These are phyloP conservation scores for Bothriochloa decipiens DNA, from an alignment of 176 grass and related monocot genomes.

Conservation along the genomic window DNA sequence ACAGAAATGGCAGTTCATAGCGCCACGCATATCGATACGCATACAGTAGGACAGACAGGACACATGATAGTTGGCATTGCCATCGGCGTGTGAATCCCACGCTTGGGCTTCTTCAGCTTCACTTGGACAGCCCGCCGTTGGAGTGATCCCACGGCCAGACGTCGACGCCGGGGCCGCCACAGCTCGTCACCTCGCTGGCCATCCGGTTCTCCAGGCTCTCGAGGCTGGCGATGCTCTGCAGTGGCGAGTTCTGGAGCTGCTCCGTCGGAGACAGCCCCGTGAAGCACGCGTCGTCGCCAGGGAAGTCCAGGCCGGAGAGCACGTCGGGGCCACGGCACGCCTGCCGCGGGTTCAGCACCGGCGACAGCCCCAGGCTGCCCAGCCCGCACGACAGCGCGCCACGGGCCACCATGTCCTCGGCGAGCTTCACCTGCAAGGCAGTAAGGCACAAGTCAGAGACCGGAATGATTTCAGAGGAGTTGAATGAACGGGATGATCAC, in stretches of 20 bases:
- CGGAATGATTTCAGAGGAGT: background rate
- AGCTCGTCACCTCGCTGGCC: constrained; percentile 46
- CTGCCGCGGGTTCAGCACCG: constrained; percentile 56
- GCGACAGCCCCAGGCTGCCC: constrained; percentile 40
- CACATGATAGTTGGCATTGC: background rate
- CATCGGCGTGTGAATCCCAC: background rate
- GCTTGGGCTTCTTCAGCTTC: background rate
- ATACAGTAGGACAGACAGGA: background rate
- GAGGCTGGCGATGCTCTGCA: constrained; percentile 59
- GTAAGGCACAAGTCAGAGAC: background rate
- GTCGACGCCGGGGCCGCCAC: constrained; percentile 41
- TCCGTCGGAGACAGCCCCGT: constrained; percentile 58
- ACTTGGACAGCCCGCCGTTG: constrained; percentile 61
- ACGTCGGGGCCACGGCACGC: constrained; percentile 52
- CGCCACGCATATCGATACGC: background rate
- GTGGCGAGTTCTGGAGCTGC: constrained; percentile 65
- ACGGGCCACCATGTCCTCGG: constrained; percentile 84
- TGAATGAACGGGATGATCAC: background rate
- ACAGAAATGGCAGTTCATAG: constrained; percentile 24
- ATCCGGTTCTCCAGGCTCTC: constrained; percentile 61
- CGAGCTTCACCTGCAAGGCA: constrained; percentile 78
- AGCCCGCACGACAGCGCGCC: constrained; percentile 70
- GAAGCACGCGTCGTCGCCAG: constrained; percentile 59
- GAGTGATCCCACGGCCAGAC: constrained; percentile 57
- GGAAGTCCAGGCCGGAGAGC: constrained; percentile 60